Percentiles rank a stretch among this genome's conserved stretches.
Conservation (phyloP, 768 basidiomycete genomes). For the Pisolithus albus region DNA sequence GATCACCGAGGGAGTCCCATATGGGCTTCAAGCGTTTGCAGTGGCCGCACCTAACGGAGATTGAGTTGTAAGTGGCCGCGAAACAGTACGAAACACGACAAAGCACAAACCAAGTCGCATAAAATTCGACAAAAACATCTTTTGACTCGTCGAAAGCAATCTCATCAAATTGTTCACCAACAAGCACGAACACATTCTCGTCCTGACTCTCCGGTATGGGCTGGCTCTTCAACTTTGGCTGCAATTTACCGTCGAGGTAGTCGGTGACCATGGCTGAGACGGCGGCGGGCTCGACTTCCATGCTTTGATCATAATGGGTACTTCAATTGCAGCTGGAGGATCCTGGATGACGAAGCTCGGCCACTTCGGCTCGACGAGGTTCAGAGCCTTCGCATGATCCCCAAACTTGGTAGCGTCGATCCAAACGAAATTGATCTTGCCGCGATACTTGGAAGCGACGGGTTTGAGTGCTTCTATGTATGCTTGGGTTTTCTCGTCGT, state of each 20-base stretch:
- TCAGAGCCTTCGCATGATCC: constrained; percentile 93
- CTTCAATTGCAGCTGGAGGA: constrained; percentile 74
- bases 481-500: constrained; percentile 54
- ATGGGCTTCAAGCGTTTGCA: constrained; percentile 95
- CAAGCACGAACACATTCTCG: constrained; percentile 75
- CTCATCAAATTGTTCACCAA: constrained; percentile 85
- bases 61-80: not conserved
- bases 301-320: constrained; percentile 75
- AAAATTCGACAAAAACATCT: constrained; percentile 96
- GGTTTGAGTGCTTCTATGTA: constrained; percentile 65
- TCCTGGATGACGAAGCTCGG: constrained; percentile 94
- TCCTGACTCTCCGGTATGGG: constrained; percentile 79
- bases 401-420: constrained; percentile 94
- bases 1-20: constrained; percentile 88
- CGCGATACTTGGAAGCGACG: constrained; percentile 74
- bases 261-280: constrained; percentile 54
- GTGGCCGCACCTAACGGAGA: constrained; percentile 69
- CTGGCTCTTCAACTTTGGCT: constrained; percentile 85
- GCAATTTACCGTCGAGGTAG: constrained; percentile 66
- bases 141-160: constrained; percentile 81
- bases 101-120: constrained; percentile 80
- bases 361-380: constrained; percentile 81
- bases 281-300: constrained; percentile 49
- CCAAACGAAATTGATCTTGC: constrained; percentile 94
- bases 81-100: not conserved